A percentile compares a stretch with the other conserved stretches of the same genome.
phyloP scores from a whole-genome alignment of 2,329 filamentous ascomycete species.

The Hymenoscyphus linearis region DNA sequence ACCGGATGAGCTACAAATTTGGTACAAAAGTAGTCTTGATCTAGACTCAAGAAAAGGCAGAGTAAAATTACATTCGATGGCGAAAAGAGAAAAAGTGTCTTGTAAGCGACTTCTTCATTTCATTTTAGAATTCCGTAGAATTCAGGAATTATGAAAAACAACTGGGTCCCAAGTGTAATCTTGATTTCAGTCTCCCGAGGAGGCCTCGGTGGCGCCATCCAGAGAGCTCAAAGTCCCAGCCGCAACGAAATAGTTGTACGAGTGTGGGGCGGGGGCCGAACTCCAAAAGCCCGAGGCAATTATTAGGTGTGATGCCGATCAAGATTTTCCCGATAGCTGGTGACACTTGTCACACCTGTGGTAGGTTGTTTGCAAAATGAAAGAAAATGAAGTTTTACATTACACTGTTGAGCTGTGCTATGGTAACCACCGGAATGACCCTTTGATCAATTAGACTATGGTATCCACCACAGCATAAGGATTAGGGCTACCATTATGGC shows the following conservation, averaged over 20 bases:
- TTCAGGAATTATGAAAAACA: not conserved
- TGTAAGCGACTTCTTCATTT: not conserved
- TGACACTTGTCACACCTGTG: not conserved
- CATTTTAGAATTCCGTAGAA: not conserved
- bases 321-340: not conserved
- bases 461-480: no score
- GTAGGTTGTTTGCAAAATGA: not conserved
- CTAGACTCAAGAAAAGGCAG: not conserved
- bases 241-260: not conserved
- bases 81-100: not conserved
- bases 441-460: no score
- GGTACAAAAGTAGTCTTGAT: not conserved
- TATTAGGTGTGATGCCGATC: not conserved
- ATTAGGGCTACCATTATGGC: no score
- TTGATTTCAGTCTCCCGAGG: not conserved
- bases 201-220: not conserved
- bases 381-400: not conserved
- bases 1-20: not conserved
- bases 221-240: not conserved
- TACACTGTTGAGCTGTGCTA: not conserved
- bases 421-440: no score
- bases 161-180: not conserved
- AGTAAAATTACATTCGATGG: not conserved
- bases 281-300: not conserved
- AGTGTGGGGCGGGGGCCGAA: not conserved